Evolutionary conservation across 306 rosid genomes (phyloP), one percentile per base, ranked within the genome.

Genomic region (Notholithocarpus densiflorus): DNA sequence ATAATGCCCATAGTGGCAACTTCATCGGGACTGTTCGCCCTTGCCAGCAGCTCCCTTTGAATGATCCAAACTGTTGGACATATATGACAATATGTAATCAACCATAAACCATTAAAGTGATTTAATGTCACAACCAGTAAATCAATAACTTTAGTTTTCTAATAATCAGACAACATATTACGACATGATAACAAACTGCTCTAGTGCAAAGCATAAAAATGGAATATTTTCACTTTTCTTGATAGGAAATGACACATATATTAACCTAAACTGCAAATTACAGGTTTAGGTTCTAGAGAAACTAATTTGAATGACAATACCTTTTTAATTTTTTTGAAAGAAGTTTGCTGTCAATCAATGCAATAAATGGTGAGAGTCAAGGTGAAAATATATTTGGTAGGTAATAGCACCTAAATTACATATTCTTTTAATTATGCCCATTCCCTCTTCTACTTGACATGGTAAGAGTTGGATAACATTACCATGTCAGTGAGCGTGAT

Each of bases 201-300:
- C 72, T 27, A 51, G 64, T 45, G 61, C 24, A 68, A 53, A 75
- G 62, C 37, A 59, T n/a, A 40, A 62, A 74, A 66, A 65, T 29
- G 3, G 4, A 17, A 65, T 65, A 18, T 6, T 29, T 29, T 40
- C 27, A 40, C 70, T 65, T 55, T 53, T 40, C 71, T 79, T 64
- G 52, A 31, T 17, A 2, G 14, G 48, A 65, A 65, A 80, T 54
- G 26, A 80, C 19, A 24, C 66, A 73, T 48, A 17, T 43, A 75
- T 56, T 40, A 55, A 21, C 65, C 56, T 20, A 24, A 74, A 74
- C 56, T 80, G 60, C 53, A 5, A 64, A 54, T 31, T 24, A 21
- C 57, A 34, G 40, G 2, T 15, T 65, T 17, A 65, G 23, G 45
- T 65, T 65, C 71, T 65, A 32, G 48, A 18, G 71, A 18, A 65